Evolutionary conservation across 1,284 basidiomycete species (phyloP).

Genomic region (Moesziomyces globuligerus): DNA sequence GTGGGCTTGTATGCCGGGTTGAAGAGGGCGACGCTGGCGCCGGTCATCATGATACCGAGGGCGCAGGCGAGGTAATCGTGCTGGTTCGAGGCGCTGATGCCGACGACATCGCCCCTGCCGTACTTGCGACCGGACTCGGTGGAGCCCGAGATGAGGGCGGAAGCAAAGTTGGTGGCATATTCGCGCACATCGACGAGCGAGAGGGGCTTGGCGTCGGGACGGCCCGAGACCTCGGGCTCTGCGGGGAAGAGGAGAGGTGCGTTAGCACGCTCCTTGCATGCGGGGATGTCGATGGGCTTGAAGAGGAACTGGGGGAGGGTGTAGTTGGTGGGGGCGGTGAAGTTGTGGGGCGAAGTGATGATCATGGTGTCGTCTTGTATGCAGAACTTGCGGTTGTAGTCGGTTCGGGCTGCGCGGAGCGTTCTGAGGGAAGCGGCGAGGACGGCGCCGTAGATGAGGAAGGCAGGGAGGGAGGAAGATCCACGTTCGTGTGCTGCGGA

Average conservation of each 20-base stretch:
- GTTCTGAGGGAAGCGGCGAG: slow-evolving; percentile 18
- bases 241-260: slow-evolving; percentile 50
- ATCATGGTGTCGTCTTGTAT: slow-evolving; percentile 43
- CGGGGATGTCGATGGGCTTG: slow-evolving; percentile 38
- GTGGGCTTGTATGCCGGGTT: slow-evolving; percentile 64
- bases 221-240: slow-evolving; percentile 24
- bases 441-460: slow-evolving; percentile 24
- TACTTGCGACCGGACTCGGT: slow-evolving; percentile 47
- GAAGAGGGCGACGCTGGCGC: slow-evolving; percentile 58
- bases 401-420: slow-evolving; percentile 11
- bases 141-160: slow-evolving; percentile 42
- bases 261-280: slow-evolving; percentile 32
- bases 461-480: slow-evolving; percentile 5
- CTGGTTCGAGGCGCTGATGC: slow-evolving; percentile 57
- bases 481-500: slow-evolving; percentile 2
- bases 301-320: slow-evolving; percentile 56
- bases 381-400: slow-evolving; percentile 32
- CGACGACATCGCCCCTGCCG: slow-evolving; percentile 54
- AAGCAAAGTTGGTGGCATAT: slow-evolving; percentile 53
- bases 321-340: slow-evolving; percentile 43
- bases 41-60: slow-evolving; percentile 60
- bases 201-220: slow-evolving; percentile 45
- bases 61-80: slow-evolving; percentile 61
- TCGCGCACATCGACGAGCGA: slow-evolving; percentile 47
- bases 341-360: slow-evolving; percentile 46